Evolutionary conservation across 2,329 filamentous ascomycete species (phyloP), one percentile per base, ranked within the genome.

Genomic region (Arthrocladium fulminans): DNA sequence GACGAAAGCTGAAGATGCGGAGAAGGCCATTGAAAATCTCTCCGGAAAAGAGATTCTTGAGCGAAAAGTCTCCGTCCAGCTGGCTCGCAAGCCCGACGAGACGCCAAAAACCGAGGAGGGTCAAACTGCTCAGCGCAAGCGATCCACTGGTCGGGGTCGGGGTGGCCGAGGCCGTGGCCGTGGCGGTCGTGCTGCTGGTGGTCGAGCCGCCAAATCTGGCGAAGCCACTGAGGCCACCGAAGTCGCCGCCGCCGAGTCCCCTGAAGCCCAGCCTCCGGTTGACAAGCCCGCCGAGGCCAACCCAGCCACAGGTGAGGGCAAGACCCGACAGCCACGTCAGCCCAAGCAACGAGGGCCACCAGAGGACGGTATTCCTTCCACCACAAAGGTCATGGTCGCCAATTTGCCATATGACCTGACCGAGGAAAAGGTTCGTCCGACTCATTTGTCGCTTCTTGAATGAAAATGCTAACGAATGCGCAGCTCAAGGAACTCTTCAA

Each of bases 351-450:
- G 92, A 69, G 92, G 92, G 56, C 92, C 92, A 57, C 92, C 92
- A 52, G 90, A 94, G 70, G 90, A 98, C 67, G 92, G 92, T 60
- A 87, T 98, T 64, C 84, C 92, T 58, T 97, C 90, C 72, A 96
- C 96, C 84, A 97, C 86, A 72, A 98, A 98, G 85, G 88, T 98
- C 73, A 98, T 98, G 92, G 92, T 98, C 64, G 92, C 92, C 65
- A 98, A 98, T 77, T 81, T 98, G 55, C 92, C 92, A 46, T 98
- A 98, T 67, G 90, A 98, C 74, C 80, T 97, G 69, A 90, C 84
- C 62, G 92, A 98, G 76, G 89, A 97, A 65, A 94, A 90, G 82
- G 90, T 94, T 73, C 59, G 77, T 65, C 51, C 43, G 29, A 15
- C 15, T 29, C 12, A 35, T 30, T 24, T 8, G 56, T 5, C 9